Conservation (phyloP, 768 basidiomycete species). For the Termitomyces sp. region DNA sequence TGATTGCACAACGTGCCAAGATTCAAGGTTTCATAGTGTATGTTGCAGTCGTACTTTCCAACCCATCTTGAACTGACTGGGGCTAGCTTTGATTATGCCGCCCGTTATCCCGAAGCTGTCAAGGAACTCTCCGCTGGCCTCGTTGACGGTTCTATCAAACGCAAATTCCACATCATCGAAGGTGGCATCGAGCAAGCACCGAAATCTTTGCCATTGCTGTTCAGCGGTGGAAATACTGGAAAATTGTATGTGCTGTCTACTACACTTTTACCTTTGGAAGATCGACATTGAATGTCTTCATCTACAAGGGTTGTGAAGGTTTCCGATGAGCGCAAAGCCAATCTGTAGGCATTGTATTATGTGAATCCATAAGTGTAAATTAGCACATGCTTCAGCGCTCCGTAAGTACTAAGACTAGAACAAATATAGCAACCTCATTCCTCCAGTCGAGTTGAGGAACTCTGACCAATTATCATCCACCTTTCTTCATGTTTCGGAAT, state of each 20-base stretch:
- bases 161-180: constrained; percentile 74
- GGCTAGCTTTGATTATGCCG: constrained; percentile 66
- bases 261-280: background rate
- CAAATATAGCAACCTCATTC: background rate
- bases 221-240: constrained; percentile 71
- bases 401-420: background rate
- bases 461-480: too few relatives aligned
- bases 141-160: constrained; percentile 64
- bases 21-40: constrained; percentile 85
- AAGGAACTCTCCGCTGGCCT: constrained; percentile 53
- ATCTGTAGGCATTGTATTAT: constrained; percentile 20
- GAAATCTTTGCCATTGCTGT: constrained; percentile 62
- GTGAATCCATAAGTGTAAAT: background rate
- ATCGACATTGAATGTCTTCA: background rate
- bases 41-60: constrained; percentile 15
- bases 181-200: constrained; percentile 71
- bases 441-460: too few relatives aligned
- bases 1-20: constrained; percentile 74
- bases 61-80: background rate
- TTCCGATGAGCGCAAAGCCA: constrained; percentile 35
- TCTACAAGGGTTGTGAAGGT: constrained; percentile 49
- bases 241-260: constrained; percentile 46
- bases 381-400: background rate
- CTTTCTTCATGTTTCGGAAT: too few relatives aligned
- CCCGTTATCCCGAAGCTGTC: constrained; percentile 52